Percentiles rank a stretch among this genome's conserved stretches.
Conservation (phyloP, 2,329 filamentous ascomycete genomes). For the Stromatinia cepivora region DNA sequence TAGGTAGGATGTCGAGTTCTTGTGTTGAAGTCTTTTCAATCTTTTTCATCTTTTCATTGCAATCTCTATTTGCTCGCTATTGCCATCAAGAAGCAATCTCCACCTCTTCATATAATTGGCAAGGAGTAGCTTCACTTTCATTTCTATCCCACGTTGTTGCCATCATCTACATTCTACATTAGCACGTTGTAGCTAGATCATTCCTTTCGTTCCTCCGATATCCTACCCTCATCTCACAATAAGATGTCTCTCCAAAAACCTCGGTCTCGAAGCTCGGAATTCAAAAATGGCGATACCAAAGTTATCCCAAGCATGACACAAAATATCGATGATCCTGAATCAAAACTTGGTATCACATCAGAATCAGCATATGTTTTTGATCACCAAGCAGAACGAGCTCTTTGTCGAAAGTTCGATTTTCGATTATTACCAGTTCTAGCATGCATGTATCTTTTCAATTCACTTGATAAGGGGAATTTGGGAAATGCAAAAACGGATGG, state of each 20-base stretch:
- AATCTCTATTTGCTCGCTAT: neutral
- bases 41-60: neutral
- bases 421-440: conserved; percentile 47
- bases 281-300: conserved; percentile 3
- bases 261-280: neutral
- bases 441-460: conserved; percentile 48
- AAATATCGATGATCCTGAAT: conserved; percentile 19
- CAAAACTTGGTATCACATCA: neutral
- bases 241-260: neutral
- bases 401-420: conserved; percentile 47
- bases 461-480: conserved; percentile 53
- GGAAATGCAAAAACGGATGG: conserved; percentile 56
- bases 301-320: neutral
- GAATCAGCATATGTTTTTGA: conserved; percentile 7
- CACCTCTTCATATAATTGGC: neutral
- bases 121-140: neutral
- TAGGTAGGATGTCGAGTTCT: neutral
- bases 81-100: neutral
- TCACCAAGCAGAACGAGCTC: conserved; percentile 23
- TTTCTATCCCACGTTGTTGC: too few relatives aligned
- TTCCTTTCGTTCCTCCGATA: neutral
- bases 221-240: neutral
- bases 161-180: neutral
- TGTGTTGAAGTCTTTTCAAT: neutral
- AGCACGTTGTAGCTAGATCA: neutral